phyloP scores from a whole-genome alignment of 148 eudicot genomes.

The Talinum fruticosum region DNA sequence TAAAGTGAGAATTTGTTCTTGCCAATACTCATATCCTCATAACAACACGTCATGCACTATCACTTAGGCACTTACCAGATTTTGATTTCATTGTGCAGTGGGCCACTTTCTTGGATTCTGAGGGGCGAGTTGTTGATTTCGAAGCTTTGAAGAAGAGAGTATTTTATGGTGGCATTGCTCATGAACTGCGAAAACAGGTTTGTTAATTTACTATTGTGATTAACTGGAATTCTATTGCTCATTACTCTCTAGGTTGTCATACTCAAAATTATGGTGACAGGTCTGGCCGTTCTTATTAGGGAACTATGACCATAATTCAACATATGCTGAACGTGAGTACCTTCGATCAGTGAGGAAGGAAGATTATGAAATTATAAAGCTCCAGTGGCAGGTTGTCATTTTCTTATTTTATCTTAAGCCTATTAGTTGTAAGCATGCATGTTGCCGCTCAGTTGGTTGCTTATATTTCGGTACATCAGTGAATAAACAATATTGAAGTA shows the following conservation, averaged over 20 bases:
- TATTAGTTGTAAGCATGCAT: neutral
- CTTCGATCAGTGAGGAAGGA: slow-evolving; percentile 57
- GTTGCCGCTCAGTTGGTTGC: neutral
- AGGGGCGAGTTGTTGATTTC: slow-evolving; percentile 74
- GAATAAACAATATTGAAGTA: neutral
- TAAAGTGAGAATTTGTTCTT: neutral
- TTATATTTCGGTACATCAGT: neutral
- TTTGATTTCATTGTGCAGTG: slow-evolving; percentile 53
- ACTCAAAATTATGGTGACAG: slow-evolving; percentile 33
- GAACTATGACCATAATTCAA: slow-evolving; percentile 70
- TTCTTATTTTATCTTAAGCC: neutral
- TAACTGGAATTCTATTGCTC: neutral
- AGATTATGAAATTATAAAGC: slow-evolving; percentile 78
- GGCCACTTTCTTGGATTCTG: slow-evolving; percentile 66
- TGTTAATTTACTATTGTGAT: slow-evolving; percentile 10
- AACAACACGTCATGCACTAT: too few relatives aligned
- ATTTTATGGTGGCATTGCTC: slow-evolving; percentile 85
- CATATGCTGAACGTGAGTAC: slow-evolving; percentile 87
- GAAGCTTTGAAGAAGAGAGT: slow-evolving; percentile 69
- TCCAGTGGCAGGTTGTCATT: slow-evolving; percentile 84
- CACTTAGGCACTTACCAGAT: neutral
- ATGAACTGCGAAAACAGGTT: slow-evolving; percentile 76
- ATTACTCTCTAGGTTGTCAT: slow-evolving; percentile 2
- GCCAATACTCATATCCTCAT: neutral
- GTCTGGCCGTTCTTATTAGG: slow-evolving; percentile 87